Conservation (phyloP, 2,329 filamentous ascomycete species). For the Pseudocercospora vitis region DNA sequence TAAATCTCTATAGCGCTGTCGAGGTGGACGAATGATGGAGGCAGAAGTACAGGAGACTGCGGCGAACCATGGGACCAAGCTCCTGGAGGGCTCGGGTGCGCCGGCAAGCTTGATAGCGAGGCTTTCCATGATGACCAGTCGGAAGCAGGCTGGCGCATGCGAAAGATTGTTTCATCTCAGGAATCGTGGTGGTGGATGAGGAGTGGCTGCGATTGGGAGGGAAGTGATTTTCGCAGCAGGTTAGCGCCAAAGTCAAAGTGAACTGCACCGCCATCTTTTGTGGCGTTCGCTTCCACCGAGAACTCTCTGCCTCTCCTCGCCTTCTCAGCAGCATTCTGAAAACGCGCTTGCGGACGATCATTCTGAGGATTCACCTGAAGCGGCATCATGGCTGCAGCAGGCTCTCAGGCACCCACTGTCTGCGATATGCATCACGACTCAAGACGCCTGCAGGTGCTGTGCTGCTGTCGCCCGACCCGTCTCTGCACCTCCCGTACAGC, state of each 20-base stretch:
- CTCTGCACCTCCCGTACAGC: conserved; percentile 1
- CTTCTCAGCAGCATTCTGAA: neutral
- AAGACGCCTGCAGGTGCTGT: conserved; percentile 2
- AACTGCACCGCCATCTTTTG: neutral
- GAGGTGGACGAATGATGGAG: conserved; percentile 7
- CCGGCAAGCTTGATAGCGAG: conserved; percentile 2
- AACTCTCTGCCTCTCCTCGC: neutral
- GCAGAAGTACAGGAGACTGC: neutral
- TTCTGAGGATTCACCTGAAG: conserved; percentile 1
- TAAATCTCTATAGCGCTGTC: conserved; percentile 7
- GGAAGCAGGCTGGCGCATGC: conserved; percentile 11
- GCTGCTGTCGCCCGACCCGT: conserved; percentile 1
- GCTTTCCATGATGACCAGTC: neutral
- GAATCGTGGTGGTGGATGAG: neutral
- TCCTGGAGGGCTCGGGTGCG: neutral
- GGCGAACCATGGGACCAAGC: conserved; percentile 1
- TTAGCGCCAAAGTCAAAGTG: conserved; percentile 4
- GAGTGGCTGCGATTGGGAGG: conserved; percentile 8
- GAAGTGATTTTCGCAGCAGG: neutral
- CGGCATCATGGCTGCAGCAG: neutral
- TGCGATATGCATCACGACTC: neutral
- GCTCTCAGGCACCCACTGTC: conserved; percentile 1
- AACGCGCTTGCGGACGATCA: neutral
- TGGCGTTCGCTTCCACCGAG: conserved; percentile 5
- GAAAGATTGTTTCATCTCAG: conserved; percentile 14